phyloP scores from a whole-genome alignment of 768 basidiomycete species.

The Hericium erinaceus region DNA sequence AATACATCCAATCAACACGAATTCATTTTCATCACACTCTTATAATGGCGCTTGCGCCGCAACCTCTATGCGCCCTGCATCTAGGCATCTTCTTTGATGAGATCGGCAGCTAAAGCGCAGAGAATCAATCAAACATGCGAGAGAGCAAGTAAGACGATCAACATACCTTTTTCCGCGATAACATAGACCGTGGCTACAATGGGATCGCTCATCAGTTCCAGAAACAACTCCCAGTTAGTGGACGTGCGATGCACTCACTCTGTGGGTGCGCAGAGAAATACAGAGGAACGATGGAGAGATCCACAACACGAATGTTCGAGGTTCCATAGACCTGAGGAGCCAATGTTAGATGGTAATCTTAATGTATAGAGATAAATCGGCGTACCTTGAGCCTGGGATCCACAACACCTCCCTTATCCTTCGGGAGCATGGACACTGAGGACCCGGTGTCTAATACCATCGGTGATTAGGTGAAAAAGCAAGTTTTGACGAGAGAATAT shows the following conservation, averaged over 20 bases:
- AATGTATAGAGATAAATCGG: background rate
- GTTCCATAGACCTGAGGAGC: slow-evolving; percentile 20
- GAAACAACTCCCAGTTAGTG: background rate
- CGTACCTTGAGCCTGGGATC: slow-evolving; percentile 10
- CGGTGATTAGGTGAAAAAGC: background rate
- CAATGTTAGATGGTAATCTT: background rate
- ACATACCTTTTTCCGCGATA: slow-evolving; percentile 10
- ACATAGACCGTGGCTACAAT: slow-evolving; percentile 9
- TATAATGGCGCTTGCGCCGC: too few relatives aligned
- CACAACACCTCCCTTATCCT: slow-evolving; percentile 11
- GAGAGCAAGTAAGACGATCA: background rate
- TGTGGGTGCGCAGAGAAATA: slow-evolving; percentile 18
- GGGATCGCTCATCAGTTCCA: background rate
- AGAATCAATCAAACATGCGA: background rate
- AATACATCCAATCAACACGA: too few relatives aligned
- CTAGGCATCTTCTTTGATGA: slow-evolving; percentile 1
- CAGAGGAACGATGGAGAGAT: slow-evolving; percentile 22
- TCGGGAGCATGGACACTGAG: slow-evolving; percentile 11
- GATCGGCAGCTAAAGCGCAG: slow-evolving; percentile 6
- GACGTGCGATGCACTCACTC: background rate
- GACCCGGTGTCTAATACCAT: slow-evolving; percentile 6
- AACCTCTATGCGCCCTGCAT: too few relatives aligned
- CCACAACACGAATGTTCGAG: slow-evolving; percentile 22
- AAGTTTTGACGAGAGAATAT: background rate
- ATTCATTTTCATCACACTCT: too few relatives aligned